Evolutionary conservation across 768 basidiomycete species (phyloP).

Genomic region (Termitomyces sp.): DNA sequence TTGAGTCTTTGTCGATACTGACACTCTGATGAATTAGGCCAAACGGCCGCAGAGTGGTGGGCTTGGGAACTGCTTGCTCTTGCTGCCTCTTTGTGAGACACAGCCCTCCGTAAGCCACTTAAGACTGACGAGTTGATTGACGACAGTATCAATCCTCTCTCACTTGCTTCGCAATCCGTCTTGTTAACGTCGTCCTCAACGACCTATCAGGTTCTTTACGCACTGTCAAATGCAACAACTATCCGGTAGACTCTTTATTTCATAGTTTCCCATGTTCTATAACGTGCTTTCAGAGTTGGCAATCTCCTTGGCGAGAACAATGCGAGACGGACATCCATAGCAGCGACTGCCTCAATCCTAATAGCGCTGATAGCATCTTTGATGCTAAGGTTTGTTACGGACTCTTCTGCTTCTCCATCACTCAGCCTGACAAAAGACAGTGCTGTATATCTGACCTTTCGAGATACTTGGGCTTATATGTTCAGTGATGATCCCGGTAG

Average conservation of each 20-base stretch:
- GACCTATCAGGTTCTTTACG: slow-evolving; percentile 77
- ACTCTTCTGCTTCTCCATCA: background rate
- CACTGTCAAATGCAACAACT: slow-evolving; percentile 74
- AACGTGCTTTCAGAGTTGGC: slow-evolving; percentile 3
- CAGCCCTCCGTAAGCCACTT: background rate
- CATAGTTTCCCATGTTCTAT: background rate
- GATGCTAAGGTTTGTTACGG: background rate
- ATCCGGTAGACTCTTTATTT: slow-evolving; percentile 55
- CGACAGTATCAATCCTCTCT: slow-evolving; percentile 65
- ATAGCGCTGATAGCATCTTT: slow-evolving; percentile 41
- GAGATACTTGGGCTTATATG: slow-evolving; percentile 62
- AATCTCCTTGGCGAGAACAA: slow-evolving; percentile 8
- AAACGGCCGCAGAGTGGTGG: slow-evolving; percentile 94
- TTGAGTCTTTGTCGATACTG: background rate
- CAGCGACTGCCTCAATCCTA: slow-evolving; percentile 49
- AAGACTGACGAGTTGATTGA: background rate
- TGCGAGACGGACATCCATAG: slow-evolving; percentile 2
- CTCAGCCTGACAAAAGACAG: slow-evolving; percentile 22
- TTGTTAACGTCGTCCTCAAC: slow-evolving; percentile 69
- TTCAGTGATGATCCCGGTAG: slow-evolving; percentile 64
- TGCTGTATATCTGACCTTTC: slow-evolving; percentile 48
- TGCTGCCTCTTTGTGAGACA: slow-evolving; percentile 39
- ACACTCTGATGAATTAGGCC: slow-evolving; percentile 33
- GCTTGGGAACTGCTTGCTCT: slow-evolving; percentile 82
- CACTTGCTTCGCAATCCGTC: slow-evolving; percentile 85